Base-by-base conservation (phyloP, 2,329 filamentous ascomycete genomes). In the Microdochium trichocladiopsis region DNA sequence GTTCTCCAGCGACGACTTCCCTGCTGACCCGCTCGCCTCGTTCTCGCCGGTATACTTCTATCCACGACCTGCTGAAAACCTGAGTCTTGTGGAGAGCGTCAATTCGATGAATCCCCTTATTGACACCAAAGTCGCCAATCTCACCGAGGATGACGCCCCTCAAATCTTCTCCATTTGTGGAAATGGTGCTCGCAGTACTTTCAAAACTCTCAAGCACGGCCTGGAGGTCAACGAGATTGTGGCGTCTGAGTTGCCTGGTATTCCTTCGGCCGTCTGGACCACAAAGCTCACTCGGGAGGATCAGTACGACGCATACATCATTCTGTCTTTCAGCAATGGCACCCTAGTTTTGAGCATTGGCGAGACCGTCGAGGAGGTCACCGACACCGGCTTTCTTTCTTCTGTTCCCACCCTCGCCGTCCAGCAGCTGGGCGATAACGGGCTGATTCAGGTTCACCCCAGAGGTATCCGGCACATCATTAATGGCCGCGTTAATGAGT, bases 101-200 rank as follows among this genome's bases (percentile, higher is more conserved):
- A 82, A 92, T 59, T 88, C 91, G 9, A 86, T 96, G 78, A 96
- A 95, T 63, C 93, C 95, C 2, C 76, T 96, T 49, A 82, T 96
- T 66, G 91, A 93, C 64, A 93, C 90, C 72, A 93, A 95, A 67
- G 84, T 99, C 24, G 88, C 88, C 48, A 97, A 99, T 60, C 74
- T 96, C 25, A 90, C 88, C 0, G 85, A 90, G 47, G 94, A 97
- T 58, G 94, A 97, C 66, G 92, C 93, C 4, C 94, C 94, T 12
- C 95, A 99, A 65, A 95, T 99, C 23, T 99, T 96, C 69, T 87
- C 91, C 0, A 83, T 96, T 41, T 95, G 89, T 64, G 94, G 95
- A 10, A 88, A 88, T 53, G 90, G 93, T 10, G 90, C 92, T 47
- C 82, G 90, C 57, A 96, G 93, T 68, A 87, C 87, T 6, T 96